Conservation (phyloP, 164 flowering plant genomes). For the Protea cynaroides region DNA sequence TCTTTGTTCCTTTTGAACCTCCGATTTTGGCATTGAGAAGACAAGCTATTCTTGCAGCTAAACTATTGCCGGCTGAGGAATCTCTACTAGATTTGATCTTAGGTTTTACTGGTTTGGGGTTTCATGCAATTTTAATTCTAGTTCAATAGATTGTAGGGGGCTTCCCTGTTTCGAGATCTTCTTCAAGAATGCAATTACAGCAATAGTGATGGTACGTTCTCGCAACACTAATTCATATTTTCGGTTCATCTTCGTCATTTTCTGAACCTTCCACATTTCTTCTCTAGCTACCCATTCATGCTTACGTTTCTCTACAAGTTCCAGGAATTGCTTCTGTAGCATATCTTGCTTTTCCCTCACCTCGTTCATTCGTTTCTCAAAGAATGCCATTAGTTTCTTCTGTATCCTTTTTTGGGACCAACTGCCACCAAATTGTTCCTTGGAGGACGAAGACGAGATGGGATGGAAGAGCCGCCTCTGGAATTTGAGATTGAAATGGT, state of each 20-base stretch:
- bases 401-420: slow-evolving; percentile 37
- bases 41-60: too few relatives aligned
- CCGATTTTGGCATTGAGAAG: too few relatives aligned
- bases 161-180: slow-evolving; percentile 30
- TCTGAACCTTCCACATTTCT: slow-evolving; percentile 56
- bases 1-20: too few relatives aligned
- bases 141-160: slow-evolving; percentile 9
- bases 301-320: slow-evolving; percentile 48
- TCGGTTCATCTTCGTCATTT: slow-evolving; percentile 37
- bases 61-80: too few relatives aligned
- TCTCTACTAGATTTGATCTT: too few relatives aligned
- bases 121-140: too few relatives aligned
- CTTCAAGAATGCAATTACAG: slow-evolving; percentile 47
- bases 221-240: too few relatives aligned
- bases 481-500: too few relatives aligned
- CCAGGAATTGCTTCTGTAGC: slow-evolving; percentile 44
- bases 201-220: slow-evolving; percentile 47
- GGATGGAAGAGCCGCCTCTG: slow-evolving; percentile 20
- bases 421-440: slow-evolving; percentile 25
- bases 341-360: too few relatives aligned
- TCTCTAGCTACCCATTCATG: slow-evolving; percentile 46
- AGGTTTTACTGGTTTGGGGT: slow-evolving; percentile 10
- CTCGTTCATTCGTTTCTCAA: slow-evolving; percentile 39
- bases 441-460: too few relatives aligned
- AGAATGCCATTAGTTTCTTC: slow-evolving; percentile 34